Evolutionary conservation across 2,329 filamentous ascomycete genomes (phyloP).

Genomic region (Zymoseptoria crescenta): DNA sequence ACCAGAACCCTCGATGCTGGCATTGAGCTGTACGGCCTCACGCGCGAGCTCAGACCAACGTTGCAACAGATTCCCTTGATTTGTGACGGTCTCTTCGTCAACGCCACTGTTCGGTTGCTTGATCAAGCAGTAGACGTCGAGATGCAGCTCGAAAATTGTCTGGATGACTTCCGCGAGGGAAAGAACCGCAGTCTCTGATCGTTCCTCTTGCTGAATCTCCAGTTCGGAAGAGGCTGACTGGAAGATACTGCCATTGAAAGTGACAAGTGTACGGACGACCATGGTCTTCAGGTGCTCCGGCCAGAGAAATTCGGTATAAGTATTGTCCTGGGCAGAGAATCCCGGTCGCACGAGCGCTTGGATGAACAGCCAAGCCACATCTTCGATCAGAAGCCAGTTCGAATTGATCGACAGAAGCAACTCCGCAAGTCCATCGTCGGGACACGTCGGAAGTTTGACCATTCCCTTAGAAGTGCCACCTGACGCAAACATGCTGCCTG

Average conservation of each 20-base stretch:
- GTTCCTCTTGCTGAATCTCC: neutral
- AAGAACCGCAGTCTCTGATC: conserved; percentile 22
- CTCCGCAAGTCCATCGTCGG: conserved; percentile 28
- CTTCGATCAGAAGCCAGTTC: conserved; percentile 41
- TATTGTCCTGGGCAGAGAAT: conserved; percentile 15
- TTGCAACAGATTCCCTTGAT: conserved; percentile 51
- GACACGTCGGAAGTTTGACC: conserved; percentile 11
- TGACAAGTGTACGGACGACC: conserved; percentile 46
- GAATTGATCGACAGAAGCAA: conserved; percentile 43
- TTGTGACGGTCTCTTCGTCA: conserved; percentile 41
- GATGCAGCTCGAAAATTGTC: conserved; percentile 58
- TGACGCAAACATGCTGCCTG: conserved; percentile 10
- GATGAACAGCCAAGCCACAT: conserved; percentile 50
- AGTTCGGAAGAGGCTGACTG: conserved; percentile 10
- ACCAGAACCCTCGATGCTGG: conserved; percentile 9
- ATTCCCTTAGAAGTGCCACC: conserved; percentile 9
- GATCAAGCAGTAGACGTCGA: conserved; percentile 58
- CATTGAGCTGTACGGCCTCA: conserved; percentile 42
- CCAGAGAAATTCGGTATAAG: conserved; percentile 50
- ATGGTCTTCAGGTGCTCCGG: conserved; percentile 48
- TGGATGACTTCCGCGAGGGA: conserved; percentile 47
- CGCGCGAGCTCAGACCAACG: conserved; percentile 54
- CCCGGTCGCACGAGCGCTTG: conserved; percentile 41
- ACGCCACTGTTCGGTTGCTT: conserved; percentile 53
- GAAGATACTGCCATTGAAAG: conserved; percentile 49